These are phyloP conservation scores for Leptographium wingfieldii DNA, from an alignment of 2,329 filamentous ascomycete genomes.

Conservation along the genomic window DNA sequence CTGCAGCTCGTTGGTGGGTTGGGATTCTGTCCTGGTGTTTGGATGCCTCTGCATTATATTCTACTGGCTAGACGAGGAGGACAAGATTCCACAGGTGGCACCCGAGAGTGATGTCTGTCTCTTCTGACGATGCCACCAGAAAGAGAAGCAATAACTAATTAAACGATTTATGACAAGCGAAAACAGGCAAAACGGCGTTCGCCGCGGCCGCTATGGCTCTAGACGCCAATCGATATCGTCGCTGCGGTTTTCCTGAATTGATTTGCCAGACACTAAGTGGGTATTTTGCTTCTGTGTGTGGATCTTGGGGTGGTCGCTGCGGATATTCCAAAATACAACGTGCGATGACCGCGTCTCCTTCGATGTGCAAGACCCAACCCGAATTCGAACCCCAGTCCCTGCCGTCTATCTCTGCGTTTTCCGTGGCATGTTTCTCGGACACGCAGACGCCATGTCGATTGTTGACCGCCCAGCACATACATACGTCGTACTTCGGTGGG, in stretches of 20 bases:
- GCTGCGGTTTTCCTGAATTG: background rate
- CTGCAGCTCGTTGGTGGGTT: background rate
- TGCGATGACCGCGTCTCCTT: background rate
- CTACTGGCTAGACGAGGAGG: background rate
- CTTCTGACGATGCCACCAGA: background rate
- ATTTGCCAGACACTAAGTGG: slow-evolving; percentile 4
- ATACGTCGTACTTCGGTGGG: background rate
- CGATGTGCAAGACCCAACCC: background rate
- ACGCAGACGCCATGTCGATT: background rate
- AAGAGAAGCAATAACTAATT: background rate
- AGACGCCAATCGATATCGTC: background rate
- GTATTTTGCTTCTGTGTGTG: background rate
- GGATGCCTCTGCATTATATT: background rate
- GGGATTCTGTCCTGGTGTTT: background rate
- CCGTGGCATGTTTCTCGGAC: background rate
- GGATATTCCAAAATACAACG: background rate
- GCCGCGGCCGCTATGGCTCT: too few species aligned
- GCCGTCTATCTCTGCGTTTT: background rate
- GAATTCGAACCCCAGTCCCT: background rate
- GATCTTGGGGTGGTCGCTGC: background rate
- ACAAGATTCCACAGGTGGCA: background rate
- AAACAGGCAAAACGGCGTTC: too few species aligned
- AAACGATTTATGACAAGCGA: background rate
- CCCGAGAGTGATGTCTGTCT: background rate
- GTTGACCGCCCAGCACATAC: background rate